These are phyloP conservation scores for Phytophthora macrochlamydospora DNA, from an alignment of 352 stramenopile genomes.

Conservation along the genomic window DNA sequence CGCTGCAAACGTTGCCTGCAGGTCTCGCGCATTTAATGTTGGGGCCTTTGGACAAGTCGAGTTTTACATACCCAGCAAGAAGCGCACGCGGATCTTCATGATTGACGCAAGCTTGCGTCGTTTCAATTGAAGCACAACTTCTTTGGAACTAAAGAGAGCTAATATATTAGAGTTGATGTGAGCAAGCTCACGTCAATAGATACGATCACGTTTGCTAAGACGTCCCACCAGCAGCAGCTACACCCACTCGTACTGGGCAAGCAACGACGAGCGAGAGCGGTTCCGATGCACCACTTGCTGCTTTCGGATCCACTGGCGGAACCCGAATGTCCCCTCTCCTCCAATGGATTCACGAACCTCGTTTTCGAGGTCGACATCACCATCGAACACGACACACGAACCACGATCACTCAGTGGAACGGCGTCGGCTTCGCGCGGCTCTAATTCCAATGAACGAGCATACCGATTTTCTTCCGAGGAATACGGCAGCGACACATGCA, in stretches of 20 bases:
- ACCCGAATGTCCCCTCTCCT: constrained; percentile 73
- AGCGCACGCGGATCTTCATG: constrained; percentile 45
- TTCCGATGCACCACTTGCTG: constrained; percentile 84
- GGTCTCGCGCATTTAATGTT: neutral
- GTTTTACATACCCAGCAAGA: constrained; percentile 38
- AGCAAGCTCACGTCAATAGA: constrained; percentile 26
- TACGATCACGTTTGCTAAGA: constrained; percentile 7
- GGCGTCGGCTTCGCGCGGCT: constrained; percentile 75
- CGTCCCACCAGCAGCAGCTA: constrained; percentile 26
- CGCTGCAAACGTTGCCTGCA: constrained; percentile 59
- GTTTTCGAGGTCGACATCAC: constrained; percentile 78
- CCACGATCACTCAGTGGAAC: constrained; percentile 62
- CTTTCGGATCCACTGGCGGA: constrained; percentile 85
- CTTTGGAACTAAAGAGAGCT: constrained; percentile 42
- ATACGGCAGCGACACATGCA: constrained; percentile 76
- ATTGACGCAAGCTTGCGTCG: constrained; percentile 20
- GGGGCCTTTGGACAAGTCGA: neutral
- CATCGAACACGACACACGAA: constrained; percentile 51
- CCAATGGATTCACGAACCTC: constrained; percentile 83
- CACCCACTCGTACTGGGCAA: constrained; percentile 74
- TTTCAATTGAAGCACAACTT: constrained; percentile 1
- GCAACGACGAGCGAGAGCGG: constrained; percentile 62
- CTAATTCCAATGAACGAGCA: constrained; percentile 68
- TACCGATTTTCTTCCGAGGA: constrained; percentile 82
- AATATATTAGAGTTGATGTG: constrained; percentile 31